Evolutionary conservation across 257 asterid species (phyloP).

Genomic region (Anisodus tanguticus): DNA sequence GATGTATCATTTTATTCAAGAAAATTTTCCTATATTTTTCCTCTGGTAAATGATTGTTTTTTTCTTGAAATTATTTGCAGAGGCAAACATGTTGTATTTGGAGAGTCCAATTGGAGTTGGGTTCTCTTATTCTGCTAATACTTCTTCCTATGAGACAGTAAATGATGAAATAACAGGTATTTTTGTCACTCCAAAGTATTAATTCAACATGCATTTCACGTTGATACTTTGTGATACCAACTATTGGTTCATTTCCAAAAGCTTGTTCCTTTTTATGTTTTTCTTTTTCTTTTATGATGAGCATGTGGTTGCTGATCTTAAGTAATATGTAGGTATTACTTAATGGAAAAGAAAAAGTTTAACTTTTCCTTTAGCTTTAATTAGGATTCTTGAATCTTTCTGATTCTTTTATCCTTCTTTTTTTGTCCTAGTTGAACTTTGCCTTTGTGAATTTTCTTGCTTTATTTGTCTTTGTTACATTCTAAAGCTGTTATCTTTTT

Average conservation of each 20-base stretch:
- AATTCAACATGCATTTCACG: conserved; percentile 21
- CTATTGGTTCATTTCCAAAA: conserved; percentile 22
- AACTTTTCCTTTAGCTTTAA: background rate
- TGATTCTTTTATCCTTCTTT: background rate
- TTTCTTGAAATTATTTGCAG: conserved; percentile 43
- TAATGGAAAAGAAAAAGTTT: background rate
- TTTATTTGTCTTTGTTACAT: background rate
- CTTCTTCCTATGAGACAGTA: conserved; percentile 52
- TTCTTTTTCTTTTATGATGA: conserved; percentile 16
- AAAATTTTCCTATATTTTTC: background rate
- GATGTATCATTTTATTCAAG: background rate
- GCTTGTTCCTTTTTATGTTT: conserved; percentile 3
- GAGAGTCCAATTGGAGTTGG: conserved; percentile 81
- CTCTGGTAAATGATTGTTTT: conserved; percentile 26
- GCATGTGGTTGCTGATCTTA: conserved; percentile 18
- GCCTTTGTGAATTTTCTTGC: background rate
- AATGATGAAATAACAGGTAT: conserved; percentile 66
- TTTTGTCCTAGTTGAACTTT: background rate
- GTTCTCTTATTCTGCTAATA: conserved; percentile 59
- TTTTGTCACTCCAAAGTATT: background rate
- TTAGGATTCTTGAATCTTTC: conserved; percentile 14
- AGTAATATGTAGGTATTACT: background rate
- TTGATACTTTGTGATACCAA: background rate
- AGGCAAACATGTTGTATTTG: conserved; percentile 72
- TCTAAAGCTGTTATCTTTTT: conserved; percentile 37